A percentile compares a stretch with the other conserved stretches of the same genome.
Evolutionary conservation across 1,139 yeast genomes (phyloP).

Genomic region (Pneumocystis jirovecii): DNA sequence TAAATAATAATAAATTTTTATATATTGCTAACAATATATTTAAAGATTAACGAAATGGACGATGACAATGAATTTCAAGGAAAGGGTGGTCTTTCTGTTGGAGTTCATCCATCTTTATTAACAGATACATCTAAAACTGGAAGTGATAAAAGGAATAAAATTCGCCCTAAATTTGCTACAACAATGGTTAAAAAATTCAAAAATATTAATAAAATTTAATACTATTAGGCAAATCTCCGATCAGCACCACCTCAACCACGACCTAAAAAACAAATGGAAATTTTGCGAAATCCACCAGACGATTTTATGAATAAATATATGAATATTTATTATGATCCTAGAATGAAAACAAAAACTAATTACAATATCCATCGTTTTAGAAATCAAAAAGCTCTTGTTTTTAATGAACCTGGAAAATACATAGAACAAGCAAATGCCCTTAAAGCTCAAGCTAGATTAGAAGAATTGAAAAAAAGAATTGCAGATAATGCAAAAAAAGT

Average conservation of each 20-base stretch:
- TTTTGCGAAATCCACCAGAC: conserved; percentile 14
- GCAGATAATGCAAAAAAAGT: conserved; percentile 17
- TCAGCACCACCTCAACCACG: conserved; percentile 1
- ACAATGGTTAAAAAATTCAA: conserved; percentile 3
- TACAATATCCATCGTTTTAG: conserved; percentile 22
- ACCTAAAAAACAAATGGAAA: conserved; percentile 9
- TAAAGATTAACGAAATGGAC: not conserved
- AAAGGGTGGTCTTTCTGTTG: conserved; percentile 18
- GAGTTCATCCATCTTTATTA: conserved; percentile 17
- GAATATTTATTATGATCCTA: conserved; percentile 50
- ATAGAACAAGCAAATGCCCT: conserved; percentile 40
- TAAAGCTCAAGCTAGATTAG: conserved; percentile 30
- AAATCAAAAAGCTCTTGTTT: conserved; percentile 28
- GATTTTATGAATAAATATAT: conserved; percentile 13
- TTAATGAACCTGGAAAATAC: conserved; percentile 49
- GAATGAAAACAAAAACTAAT: conserved; percentile 15
- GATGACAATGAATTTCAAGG: not conserved
- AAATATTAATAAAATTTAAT: conserved; percentile 9
- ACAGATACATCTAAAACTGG: conserved; percentile 6
- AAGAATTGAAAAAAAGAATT: conserved; percentile 23
- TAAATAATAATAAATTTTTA: not conserved
- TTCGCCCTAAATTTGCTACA: conserved; percentile 8
- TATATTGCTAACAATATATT: not conserved
- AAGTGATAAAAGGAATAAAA: conserved; percentile 2
- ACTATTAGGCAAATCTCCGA: conserved; percentile 9